Percentiles rank a stretch among this genome's conserved stretches.
Evolutionary conservation across 441 rosid genomes (phyloP).

Genomic region (Euphorbia corollata): DNA sequence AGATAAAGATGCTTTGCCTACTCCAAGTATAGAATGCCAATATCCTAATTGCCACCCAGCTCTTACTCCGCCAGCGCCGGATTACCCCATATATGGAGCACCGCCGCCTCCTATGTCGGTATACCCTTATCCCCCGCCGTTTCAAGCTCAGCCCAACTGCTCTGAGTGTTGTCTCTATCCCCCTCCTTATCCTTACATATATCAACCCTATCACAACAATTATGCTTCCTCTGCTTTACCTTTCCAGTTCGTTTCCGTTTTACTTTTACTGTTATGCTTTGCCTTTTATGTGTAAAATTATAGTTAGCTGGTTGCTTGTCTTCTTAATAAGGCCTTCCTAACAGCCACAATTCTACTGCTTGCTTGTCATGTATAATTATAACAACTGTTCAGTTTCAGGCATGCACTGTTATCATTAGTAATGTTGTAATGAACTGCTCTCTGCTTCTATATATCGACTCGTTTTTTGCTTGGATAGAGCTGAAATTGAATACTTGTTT

Average conservation of each 20-base stretch:
- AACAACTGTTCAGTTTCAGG: too few relatives aligned
- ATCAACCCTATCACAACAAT: slow-evolving; percentile 19
- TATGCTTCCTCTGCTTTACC: slow-evolving; percentile 16
- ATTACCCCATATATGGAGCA: slow-evolving; percentile 21
- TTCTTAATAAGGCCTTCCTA: slow-evolving; percentile 1
- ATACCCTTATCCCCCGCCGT: slow-evolving; percentile 18
- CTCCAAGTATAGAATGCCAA: slow-evolving; percentile 22
- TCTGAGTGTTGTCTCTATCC: slow-evolving; percentile 37
- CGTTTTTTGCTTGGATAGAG: too few relatives aligned
- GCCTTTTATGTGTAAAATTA: neutral
- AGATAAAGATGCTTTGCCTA: slow-evolving; percentile 19
- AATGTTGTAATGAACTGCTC: neutral
- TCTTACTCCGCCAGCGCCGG: slow-evolving; percentile 35
- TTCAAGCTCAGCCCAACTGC: slow-evolving; percentile 29
- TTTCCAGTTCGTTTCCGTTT: slow-evolving; percentile 11
- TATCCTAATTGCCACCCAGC: slow-evolving; percentile 29
- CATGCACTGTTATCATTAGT: too few relatives aligned
- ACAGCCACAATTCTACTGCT: neutral
- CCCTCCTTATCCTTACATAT: slow-evolving; percentile 38
- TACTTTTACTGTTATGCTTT: slow-evolving; percentile 18
- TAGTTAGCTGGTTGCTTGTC: neutral
- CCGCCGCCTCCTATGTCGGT: slow-evolving; percentile 33
- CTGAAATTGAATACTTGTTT: too few relatives aligned
- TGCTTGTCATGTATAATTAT: neutral
- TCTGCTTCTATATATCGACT: neutral